Conservation (phyloP, 2,329 filamentous ascomycete species). For the Penicillium sp. region DNA sequence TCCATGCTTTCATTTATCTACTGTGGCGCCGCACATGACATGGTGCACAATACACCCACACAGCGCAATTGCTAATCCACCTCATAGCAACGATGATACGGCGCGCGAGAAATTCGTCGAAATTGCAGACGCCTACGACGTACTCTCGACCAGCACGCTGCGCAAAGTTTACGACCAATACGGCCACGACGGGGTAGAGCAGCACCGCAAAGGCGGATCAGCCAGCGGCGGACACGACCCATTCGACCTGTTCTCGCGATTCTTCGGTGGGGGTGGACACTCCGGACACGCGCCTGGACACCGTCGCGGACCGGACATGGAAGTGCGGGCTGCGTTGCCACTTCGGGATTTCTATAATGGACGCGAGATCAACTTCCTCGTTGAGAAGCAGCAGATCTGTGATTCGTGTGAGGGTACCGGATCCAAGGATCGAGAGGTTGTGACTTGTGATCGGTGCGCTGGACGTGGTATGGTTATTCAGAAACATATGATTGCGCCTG, state of each 20-base stretch:
- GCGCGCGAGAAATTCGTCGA: constrained; percentile 91
- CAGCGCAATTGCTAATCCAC: neutral
- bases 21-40: neutral
- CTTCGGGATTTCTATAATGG: constrained; percentile 93
- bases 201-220: constrained; percentile 71
- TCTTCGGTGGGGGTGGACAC: constrained; percentile 90
- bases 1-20: neutral
- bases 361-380: constrained; percentile 77
- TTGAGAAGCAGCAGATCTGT: constrained; percentile 95
- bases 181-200: constrained; percentile 85
- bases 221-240: constrained; percentile 68
- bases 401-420: constrained; percentile 86
- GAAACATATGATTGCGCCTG: constrained; percentile 89
- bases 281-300: constrained; percentile 72
- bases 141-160: constrained; percentile 74
- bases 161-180: constrained; percentile 92
- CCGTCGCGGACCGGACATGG: constrained; percentile 82
- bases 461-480: constrained; percentile 83
- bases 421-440: constrained; percentile 76
- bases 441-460: constrained; percentile 72
- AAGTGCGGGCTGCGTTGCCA: constrained; percentile 75
- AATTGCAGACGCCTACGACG: constrained; percentile 93
- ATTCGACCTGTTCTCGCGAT: constrained; percentile 93
- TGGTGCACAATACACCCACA: neutral
- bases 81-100: constrained; percentile 66